These are phyloP conservation scores for Coprinellus aureogranulatus DNA, from an alignment of 768 basidiomycete species.

Conservation along the genomic window DNA sequence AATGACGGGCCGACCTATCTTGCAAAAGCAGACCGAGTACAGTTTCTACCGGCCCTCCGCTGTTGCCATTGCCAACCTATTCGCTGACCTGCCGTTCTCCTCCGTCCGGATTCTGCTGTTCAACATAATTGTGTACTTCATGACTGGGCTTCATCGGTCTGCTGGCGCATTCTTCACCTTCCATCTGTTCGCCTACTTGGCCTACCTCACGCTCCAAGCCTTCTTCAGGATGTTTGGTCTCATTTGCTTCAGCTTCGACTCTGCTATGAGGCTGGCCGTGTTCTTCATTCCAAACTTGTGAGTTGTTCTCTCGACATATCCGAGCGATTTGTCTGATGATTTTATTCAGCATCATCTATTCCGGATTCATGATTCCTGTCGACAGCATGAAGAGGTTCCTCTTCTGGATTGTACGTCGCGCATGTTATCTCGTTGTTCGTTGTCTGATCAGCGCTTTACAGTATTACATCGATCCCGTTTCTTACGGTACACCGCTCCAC, in stretches of 20 bases:
- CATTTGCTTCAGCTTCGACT: conserved; percentile 44
- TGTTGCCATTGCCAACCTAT: conserved; percentile 60
- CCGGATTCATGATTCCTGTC: conserved; percentile 68
- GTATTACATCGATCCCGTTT: conserved; percentile 79
- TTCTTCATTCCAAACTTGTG: conserved; percentile 77
- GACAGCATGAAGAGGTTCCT: conserved; percentile 76
- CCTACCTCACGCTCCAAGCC: conserved; percentile 73
- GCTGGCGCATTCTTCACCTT: conserved; percentile 51
- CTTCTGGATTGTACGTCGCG: conserved; percentile 71
- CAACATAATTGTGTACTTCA: conserved; percentile 69
- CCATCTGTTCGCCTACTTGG: conserved; percentile 63
- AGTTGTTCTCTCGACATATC: conserved; percentile 13
- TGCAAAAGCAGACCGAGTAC: conserved; percentile 64
- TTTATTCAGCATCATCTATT: conserved; percentile 51
- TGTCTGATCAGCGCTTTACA: conserved; percentile 14
- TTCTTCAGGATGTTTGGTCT: conserved; percentile 79
- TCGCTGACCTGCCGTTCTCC: conserved; percentile 71
- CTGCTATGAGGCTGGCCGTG: conserved; percentile 49
- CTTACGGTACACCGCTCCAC: no score
- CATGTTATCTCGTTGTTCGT: background rate
- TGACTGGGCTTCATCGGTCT: conserved; percentile 48
- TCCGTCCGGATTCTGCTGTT: conserved; percentile 56
- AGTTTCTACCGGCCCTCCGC: conserved; percentile 68
- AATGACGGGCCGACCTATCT: conserved; percentile 78
- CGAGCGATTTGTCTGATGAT: background rate